These are phyloP conservation scores for Citrullus colocynthis DNA, from an alignment of 306 rosid species.

Conservation along the genomic window DNA sequence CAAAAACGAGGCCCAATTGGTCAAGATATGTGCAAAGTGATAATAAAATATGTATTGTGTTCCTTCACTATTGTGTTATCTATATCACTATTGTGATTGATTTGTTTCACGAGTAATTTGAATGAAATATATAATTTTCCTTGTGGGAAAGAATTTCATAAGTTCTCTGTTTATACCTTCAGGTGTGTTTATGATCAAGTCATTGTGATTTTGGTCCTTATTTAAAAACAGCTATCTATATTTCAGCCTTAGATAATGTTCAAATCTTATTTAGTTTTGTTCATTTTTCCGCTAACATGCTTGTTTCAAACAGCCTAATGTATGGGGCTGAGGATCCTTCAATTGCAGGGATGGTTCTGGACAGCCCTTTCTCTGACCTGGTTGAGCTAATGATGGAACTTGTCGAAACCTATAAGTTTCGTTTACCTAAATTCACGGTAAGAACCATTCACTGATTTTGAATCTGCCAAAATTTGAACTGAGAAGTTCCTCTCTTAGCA, in stretches of 20 bases:
- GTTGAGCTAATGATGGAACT: constrained; percentile 98
- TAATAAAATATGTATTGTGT: not conserved
- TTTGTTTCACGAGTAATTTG: not conserved
- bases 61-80: not conserved
- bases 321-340: constrained; percentile 99
- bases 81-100: not conserved
- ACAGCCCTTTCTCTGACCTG: constrained; percentile 92
- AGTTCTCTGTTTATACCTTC: not conserved
- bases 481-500: not conserved
- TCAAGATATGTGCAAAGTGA: not conserved
- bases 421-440: constrained; percentile 90
- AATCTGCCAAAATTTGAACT: not conserved
- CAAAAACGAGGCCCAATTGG: not conserved
- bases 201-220: not conserved
- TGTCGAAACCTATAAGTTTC: constrained; percentile 67
- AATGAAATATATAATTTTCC: not conserved
- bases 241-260: not conserved
- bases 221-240: not conserved
- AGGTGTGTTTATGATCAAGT: not conserved
- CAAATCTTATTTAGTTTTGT: not conserved
- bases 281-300: constrained; percentile 24
- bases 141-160: not conserved
- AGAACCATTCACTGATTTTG: constrained; percentile 19
- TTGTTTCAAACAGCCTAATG: constrained; percentile 61
- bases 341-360: constrained; percentile 93